Evolutionary conservation across 2,329 filamentous ascomycete species (phyloP).

Genomic region (Colletotrichum scovillei): DNA sequence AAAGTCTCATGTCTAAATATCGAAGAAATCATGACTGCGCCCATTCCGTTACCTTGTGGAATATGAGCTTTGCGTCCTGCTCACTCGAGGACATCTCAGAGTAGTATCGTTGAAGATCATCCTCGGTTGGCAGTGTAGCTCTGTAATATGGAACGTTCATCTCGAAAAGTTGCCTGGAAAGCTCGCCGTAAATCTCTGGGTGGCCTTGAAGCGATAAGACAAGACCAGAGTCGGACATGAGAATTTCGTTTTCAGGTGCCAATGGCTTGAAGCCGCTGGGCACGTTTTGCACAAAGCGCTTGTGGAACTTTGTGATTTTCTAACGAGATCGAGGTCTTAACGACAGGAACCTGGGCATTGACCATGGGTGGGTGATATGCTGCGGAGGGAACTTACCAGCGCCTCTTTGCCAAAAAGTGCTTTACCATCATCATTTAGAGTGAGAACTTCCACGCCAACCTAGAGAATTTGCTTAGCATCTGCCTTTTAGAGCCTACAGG

Average conservation of each 20-base stretch:
- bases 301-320: constrained; percentile 33
- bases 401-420: constrained; percentile 6
- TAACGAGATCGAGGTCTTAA: background rate
- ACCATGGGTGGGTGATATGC: background rate
- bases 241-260: constrained; percentile 21
- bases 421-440: constrained; percentile 15
- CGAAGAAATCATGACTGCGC: background rate
- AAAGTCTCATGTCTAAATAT: background rate
- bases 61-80: constrained; percentile 14
- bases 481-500: too few species aligned
- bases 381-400: background rate
- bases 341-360: background rate
- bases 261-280: constrained; percentile 20
- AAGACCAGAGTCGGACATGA: constrained; percentile 16
- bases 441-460: constrained; percentile 9
- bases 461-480: background rate
- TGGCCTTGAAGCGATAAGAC: constrained; percentile 29
- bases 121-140: constrained; percentile 16
- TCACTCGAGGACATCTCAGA: constrained; percentile 19
- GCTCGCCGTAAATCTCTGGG: constrained; percentile 30
- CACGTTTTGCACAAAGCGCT: constrained; percentile 21
- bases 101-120: constrained; percentile 24
- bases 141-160: constrained; percentile 19
- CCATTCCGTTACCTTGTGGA: constrained; percentile 11
- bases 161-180: constrained; percentile 25